Percentiles rank a stretch among this genome's conserved stretches.
Evolutionary conservation across 1,284 basidiomycete genomes (phyloP).

Genomic region (Puccinia coronata): DNA sequence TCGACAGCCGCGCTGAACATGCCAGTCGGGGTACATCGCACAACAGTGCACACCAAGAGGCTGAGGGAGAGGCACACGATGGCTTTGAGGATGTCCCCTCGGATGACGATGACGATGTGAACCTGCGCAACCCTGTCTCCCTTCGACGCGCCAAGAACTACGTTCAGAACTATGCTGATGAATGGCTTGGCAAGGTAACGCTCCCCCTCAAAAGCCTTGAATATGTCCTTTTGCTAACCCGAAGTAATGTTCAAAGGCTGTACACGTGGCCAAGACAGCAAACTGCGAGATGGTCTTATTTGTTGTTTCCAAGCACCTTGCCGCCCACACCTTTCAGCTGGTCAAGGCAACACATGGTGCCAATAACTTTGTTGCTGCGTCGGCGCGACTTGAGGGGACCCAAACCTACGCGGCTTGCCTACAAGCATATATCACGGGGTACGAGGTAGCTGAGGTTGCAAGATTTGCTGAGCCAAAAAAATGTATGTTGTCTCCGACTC

Average conservation of each 20-base stretch:
- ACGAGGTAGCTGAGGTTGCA: background rate
- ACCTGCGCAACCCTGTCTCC: background rate
- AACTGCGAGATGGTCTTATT: background rate
- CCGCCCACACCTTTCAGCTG: too few relatives aligned
- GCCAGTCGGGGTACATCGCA: too few relatives aligned
- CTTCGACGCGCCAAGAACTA: background rate
- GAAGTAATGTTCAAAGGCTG: background rate
- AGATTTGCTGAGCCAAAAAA: background rate
- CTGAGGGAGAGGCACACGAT: too few relatives aligned
- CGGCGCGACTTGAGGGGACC: background rate
- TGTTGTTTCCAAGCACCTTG: background rate
- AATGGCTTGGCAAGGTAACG: background rate
- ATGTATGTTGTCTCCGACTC: too few relatives aligned
- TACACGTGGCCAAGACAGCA: background rate
- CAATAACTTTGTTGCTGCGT: background rate
- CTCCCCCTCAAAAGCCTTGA: too few relatives aligned
- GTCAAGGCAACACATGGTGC: background rate
- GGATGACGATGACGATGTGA: background rate
- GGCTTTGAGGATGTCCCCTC: background rate
- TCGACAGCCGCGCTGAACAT: too few relatives aligned
- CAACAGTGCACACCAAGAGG: too few relatives aligned
- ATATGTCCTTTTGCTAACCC: too few relatives aligned
- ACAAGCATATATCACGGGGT: background rate
- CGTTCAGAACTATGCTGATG: background rate
- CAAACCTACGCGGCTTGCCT: background rate